Conservation (phyloP, 164 flowering plant species). For the Magnolia kwangsiensis region DNA sequence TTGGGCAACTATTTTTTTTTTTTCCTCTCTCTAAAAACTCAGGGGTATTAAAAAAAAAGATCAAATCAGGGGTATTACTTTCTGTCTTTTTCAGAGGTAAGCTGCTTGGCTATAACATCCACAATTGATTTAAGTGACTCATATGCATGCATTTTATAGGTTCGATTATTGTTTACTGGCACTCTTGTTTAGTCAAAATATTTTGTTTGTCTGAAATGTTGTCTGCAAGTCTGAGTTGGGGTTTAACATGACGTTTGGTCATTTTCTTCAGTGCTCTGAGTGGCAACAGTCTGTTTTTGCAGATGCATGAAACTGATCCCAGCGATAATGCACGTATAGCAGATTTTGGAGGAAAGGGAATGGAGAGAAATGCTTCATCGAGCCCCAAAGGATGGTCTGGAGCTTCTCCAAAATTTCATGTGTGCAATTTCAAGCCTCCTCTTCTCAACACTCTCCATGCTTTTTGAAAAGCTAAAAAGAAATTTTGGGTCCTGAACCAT, state of each 20-base stretch:
- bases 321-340: constrained; percentile 6
- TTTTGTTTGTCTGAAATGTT: neutral
- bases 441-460: constrained; percentile 5
- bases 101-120: neutral
- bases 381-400: constrained; percentile 20
- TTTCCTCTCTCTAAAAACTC: too few species aligned
- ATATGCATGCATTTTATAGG: neutral
- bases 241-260: neutral
- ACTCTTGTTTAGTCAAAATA: neutral
- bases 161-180: neutral
- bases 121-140: neutral
- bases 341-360: constrained; percentile 15
- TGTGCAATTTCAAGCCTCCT: constrained; percentile 16
- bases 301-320: constrained; percentile 15
- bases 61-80: neutral
- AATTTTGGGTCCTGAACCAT: neutral
- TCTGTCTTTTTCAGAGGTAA: neutral
- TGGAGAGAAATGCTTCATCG: constrained; percentile 10
- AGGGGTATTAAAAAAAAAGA: too few species aligned
- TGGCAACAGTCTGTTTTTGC: constrained; percentile 9
- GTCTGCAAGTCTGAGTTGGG: constrained; percentile 6
- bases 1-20: too few species aligned
- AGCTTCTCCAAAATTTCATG: constrained; percentile 22
- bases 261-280: constrained; percentile 10
- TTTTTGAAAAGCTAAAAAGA: neutral